Base-by-base conservation (phyloP, 768 basidiomycete species). In the Lentinula edodes region DNA sequence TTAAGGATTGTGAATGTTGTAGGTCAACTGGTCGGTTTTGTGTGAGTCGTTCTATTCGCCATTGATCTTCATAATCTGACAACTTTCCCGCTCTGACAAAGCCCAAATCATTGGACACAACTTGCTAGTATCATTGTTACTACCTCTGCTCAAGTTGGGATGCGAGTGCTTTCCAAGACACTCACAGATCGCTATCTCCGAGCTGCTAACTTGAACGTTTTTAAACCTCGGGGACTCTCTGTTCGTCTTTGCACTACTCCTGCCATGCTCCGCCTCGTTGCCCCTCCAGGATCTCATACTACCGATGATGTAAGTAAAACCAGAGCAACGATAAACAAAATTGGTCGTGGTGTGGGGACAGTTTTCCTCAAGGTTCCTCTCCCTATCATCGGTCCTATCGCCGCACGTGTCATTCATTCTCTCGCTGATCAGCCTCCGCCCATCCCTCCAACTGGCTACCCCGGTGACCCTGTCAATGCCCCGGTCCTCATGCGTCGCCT, bases 21-120 rank as follows among this genome's bases (percentile, higher is more conserved):
- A 6, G 69, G 68, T 0, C 59, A 66, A 60, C 60, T 62, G 0
- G 63, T 70, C 9, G 69, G 68, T 20, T 69, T 69, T 42, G 66
- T 70, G 69, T 67, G 52, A 10, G 67, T 58, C 16, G 5, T 32
- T 46, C 43, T 5, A 13, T 12, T 15, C 16, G 32, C 38, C 10
- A 16, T 9, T 36, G 51, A 20, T 3, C 28, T 28, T 23, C 32
- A 45, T 35, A 6, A 6, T 28, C 20, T 23, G 28, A 32, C 42
- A 12, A 42, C 39, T n/a, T 52, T 34, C 15, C 23, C 16, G 9
- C 6, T 38, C 23, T 42, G 28, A 28, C 34, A 16, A 35, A 67
- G 67, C 13, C 68, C 68, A n/a, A 66, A 68, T 36, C 67, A 70
- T 46, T 70, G 69, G 69, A 64, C 67, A 2, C 65, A 66, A 61